Conservation (phyloP, 177 flowering plant genomes). For the Vitis hybrid region DNA sequence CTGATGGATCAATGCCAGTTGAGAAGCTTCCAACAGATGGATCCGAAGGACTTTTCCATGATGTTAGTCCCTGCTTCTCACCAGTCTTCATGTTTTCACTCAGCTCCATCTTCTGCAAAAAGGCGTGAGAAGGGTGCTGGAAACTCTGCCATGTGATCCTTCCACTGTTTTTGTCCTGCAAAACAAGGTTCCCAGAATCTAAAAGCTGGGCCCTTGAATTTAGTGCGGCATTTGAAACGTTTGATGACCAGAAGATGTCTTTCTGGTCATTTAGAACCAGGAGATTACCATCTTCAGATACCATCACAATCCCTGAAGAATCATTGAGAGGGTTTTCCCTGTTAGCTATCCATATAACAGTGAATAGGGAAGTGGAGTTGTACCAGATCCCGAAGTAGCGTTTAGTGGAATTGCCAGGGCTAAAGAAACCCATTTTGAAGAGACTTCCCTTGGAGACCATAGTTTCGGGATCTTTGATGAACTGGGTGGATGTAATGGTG, state of each 20-base stretch:
- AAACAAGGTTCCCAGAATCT: conserved; percentile 25
- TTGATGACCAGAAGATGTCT: conserved; percentile 31
- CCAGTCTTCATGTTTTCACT: conserved; percentile 7
- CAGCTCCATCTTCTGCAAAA: conserved; percentile 21
- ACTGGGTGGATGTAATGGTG: conserved; percentile 15
- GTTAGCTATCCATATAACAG: conserved; percentile 45
- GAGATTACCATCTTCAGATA: conserved; percentile 34
- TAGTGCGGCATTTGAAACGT: conserved; percentile 5
- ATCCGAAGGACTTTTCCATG: conserved; percentile 27
- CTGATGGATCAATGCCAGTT: conserved; percentile 6
- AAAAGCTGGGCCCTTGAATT: conserved; percentile 21
- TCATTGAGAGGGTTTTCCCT: conserved; percentile 31
- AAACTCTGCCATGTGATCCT: conserved; percentile 5
- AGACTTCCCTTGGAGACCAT: conserved; percentile 17
- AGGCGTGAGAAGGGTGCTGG: conserved; percentile 16
- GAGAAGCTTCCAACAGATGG: conserved; percentile 34
- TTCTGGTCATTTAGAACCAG: conserved; percentile 23
- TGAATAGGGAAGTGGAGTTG: not conserved
- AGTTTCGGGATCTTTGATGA: conserved; percentile 23
- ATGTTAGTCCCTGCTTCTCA: conserved; percentile 5
- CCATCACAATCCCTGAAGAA: conserved; percentile 22
- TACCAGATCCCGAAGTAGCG: conserved; percentile 45
- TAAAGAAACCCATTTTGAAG: conserved; percentile 41
- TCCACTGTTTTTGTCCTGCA: conserved; percentile 7
- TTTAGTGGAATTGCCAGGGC: conserved; percentile 26